These are phyloP conservation scores for Pseudogymnoascus verrucosus DNA, from an alignment of 2,329 filamentous ascomycete species.

Conservation along the genomic window DNA sequence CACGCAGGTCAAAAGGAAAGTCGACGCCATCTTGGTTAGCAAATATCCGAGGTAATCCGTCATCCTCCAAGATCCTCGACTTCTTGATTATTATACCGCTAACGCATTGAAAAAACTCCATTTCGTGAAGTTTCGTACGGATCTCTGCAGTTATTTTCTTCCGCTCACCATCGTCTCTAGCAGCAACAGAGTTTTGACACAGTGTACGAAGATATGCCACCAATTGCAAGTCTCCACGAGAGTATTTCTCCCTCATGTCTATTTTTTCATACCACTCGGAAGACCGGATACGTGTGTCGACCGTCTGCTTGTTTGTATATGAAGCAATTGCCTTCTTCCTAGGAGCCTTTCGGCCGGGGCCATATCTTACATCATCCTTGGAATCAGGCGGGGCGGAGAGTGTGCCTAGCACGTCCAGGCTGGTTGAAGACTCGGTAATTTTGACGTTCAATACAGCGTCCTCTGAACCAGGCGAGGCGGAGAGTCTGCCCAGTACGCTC, in stretches of 20 bases:
- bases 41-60: conserved; percentile 36
- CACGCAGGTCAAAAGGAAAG: conserved; percentile 39
- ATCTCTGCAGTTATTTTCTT: conserved; percentile 14
- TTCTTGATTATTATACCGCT: conserved; percentile 19
- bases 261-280: conserved; percentile 15
- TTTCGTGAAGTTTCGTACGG: conserved; percentile 22
- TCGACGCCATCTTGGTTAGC: conserved; percentile 17
- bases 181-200: conserved; percentile 13
- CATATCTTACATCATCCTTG: conserved; percentile 4
- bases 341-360: conserved; percentile 5
- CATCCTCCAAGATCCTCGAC: conserved; percentile 23
- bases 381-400: background rate
- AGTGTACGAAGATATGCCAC: conserved; percentile 13
- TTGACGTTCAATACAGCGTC: background rate
- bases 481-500: background rate
- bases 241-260: conserved; percentile 10
- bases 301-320: conserved; percentile 6
- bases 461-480: background rate
- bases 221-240: conserved; percentile 10
- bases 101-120: conserved; percentile 20
- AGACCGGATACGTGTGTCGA: conserved; percentile 5
- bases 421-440: background rate
- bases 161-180: background rate
- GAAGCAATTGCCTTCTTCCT: conserved; percentile 4
- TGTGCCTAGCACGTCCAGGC: background rate